Evolutionary conservation across 2,329 filamentous ascomycete genomes (phyloP), one percentile per base, ranked within the genome.

Genomic region (Celoporthe dispersa): DNA sequence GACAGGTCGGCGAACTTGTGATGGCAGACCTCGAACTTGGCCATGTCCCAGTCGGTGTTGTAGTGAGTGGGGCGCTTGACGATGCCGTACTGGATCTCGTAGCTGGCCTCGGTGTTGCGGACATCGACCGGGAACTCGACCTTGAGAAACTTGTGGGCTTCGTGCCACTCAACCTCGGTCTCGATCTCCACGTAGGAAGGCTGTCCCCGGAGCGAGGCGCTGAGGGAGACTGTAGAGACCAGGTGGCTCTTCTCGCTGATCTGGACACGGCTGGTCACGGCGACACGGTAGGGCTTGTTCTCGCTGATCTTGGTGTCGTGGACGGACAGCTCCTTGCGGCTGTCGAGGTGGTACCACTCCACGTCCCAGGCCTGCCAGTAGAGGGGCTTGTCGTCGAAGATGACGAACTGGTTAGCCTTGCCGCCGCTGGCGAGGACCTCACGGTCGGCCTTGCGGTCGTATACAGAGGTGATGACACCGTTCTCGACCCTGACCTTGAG

Each of bases 361-460:
- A 98, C 95, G 79, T 99, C 95, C 94, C 95, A 97, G 2, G 94
- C 94, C 81, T 98, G 93, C 94, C 94, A 98, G 83, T 97, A 97
- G 33, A 98, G 87, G 31, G 94, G 94, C 82, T 98, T 98, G 82
- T 99, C 96, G 77, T 99, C 96, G 76, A 97, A 98, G 33, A 98
- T 90, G 73, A 98, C 94, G 65, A 96, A 89, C 78, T 98, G 94
- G 74, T 97, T 97, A 33, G 92, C 94, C 79, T 94, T 94, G 33
- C 88, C 87, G 51, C 88, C 89, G 74, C 87, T 82, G 3, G 93
- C 86, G 64, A 99, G 87, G 28, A 97, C 81, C 79, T 99, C 94
- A 66, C 95, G 90, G 35, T 91, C 85, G 12, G 88, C 89, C 60
- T 85, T 80, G 55, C 90, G 85, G 79, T 98, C 96, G 77, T 92